A percentile compares a stretch with the other conserved stretches of the same genome.
Evolutionary conservation across 495 filamentous ascomycete genomes (phyloP).

Genomic region (Pseudevernia furfuracea): DNA sequence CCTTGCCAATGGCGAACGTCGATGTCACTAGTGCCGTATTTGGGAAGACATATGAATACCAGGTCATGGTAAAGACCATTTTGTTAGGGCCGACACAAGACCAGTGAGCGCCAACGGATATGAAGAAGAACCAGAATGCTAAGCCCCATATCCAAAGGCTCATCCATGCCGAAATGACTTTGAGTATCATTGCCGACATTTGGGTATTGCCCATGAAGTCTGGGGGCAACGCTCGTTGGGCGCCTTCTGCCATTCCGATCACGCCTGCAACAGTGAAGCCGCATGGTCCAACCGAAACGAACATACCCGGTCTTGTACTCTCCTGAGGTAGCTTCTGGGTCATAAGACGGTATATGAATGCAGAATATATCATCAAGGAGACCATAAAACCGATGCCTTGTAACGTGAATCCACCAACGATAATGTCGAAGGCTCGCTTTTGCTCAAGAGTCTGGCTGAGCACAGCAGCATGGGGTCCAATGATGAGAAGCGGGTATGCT

Average conservation of each 20-base stretch:
- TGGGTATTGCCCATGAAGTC: slow-evolving; percentile 55
- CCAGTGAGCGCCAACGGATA: slow-evolving; percentile 67
- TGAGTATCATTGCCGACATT: slow-evolving; percentile 47
- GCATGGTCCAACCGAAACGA: slow-evolving; percentile 61
- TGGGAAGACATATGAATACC: slow-evolving; percentile 83
- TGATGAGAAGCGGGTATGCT: slow-evolving; percentile 75
- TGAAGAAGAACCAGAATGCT: slow-evolving; percentile 80
- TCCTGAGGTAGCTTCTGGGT: slow-evolving; percentile 81
- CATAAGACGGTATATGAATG: slow-evolving; percentile 85
- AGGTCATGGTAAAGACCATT: slow-evolving; percentile 80
- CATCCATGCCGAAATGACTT: slow-evolving; percentile 49
- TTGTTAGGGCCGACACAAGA: slow-evolving; percentile 53
- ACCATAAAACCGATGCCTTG: slow-evolving; percentile 84
- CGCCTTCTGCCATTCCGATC: slow-evolving; percentile 47
- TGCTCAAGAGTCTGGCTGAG: slow-evolving; percentile 44
- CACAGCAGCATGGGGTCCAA: slow-evolving; percentile 65
- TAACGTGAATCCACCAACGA: slow-evolving; percentile 61
- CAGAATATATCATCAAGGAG: slow-evolving; percentile 75
- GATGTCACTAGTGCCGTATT: slow-evolving; percentile 72
- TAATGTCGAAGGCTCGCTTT: slow-evolving; percentile 50
- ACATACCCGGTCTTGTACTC: slow-evolving; percentile 71
- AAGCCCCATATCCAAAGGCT: slow-evolving; percentile 81
- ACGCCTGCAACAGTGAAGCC: slow-evolving; percentile 67
- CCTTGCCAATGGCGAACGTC: slow-evolving; percentile 62
- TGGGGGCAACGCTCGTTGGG: slow-evolving; percentile 39